These are phyloP conservation scores for Colletotrichum lupini DNA, from an alignment of 2,329 filamentous ascomycete genomes.

Conservation along the genomic window DNA sequence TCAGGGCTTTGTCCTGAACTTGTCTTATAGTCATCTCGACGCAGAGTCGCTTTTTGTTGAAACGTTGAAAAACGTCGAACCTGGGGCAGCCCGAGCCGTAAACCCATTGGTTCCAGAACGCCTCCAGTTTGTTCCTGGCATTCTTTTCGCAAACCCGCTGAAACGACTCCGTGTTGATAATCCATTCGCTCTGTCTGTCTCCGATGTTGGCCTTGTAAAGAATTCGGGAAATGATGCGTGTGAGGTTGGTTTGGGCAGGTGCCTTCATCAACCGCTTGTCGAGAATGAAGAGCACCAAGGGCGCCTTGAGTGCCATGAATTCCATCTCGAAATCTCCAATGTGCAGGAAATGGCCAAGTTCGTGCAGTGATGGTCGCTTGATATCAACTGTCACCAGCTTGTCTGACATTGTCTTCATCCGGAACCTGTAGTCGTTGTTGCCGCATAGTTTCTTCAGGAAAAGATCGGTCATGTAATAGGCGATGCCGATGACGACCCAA, in stretches of 20 bases:
- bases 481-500: conserved; percentile 90
- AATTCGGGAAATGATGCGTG: conserved; percentile 86
- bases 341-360: conserved; percentile 81
- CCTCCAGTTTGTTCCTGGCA: conserved; percentile 85
- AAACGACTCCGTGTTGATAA: conserved; percentile 81
- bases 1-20: conserved; percentile 63
- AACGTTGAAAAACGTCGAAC: conserved; percentile 87
- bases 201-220: conserved; percentile 85
- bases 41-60: conserved; percentile 97
- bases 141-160: conserved; percentile 88
- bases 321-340: conserved; percentile 88
- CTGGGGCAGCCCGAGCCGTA: conserved; percentile 87
- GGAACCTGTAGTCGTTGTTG: conserved; percentile 93
- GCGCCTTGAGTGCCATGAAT: conserved; percentile 91
- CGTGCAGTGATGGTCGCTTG: conserved; percentile 82
- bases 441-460: conserved; percentile 93
- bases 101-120: conserved; percentile 95
- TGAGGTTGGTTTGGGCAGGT: conserved; percentile 75
- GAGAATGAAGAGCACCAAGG: conserved; percentile 91
- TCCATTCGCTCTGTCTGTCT: conserved; percentile 70
- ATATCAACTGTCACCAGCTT: conserved; percentile 84
- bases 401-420: conserved; percentile 87
- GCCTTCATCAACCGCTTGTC: conserved; percentile 92
- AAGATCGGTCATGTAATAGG: conserved; percentile 94
- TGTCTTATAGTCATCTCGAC: conserved; percentile 93